These are phyloP conservation scores for Tuber aestivum DNA, from an alignment of 495 filamentous ascomycete genomes.

Conservation along the genomic window DNA sequence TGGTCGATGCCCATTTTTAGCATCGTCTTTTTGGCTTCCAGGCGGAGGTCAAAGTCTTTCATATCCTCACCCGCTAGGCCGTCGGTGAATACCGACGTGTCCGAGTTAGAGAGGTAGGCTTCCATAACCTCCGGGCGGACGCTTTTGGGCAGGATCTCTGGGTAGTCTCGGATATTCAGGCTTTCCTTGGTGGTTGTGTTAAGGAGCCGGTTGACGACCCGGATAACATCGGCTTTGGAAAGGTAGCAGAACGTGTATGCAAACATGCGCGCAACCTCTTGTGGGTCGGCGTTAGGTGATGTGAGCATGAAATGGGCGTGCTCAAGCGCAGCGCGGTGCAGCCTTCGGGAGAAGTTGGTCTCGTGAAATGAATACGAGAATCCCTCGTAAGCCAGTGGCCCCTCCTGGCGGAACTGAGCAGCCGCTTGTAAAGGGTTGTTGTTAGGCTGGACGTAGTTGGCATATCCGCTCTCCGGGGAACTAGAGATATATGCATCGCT, in stretches of 20 bases:
- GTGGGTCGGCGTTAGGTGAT: slow-evolving; percentile 50
- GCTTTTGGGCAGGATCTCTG: slow-evolving; percentile 46
- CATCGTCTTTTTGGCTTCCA: slow-evolving; percentile 45
- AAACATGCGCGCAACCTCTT: slow-evolving; percentile 55
- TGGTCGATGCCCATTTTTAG: slow-evolving; percentile 53
- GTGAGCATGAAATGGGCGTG: slow-evolving; percentile 56
- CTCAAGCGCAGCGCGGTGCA: slow-evolving; percentile 64
- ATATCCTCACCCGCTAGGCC: slow-evolving; percentile 29
- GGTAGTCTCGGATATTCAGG: slow-evolving; percentile 57
- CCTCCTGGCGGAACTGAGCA: slow-evolving; percentile 33
- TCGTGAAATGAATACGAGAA: slow-evolving; percentile 55
- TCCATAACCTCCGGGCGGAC: slow-evolving; percentile 42
- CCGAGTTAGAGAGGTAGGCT: slow-evolving; percentile 46
- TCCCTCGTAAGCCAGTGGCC: slow-evolving; percentile 46
- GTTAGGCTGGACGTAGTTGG: slow-evolving; percentile 6
- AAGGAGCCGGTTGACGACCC: slow-evolving; percentile 48
- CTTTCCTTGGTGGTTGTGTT: slow-evolving; percentile 46
- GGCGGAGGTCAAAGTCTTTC: slow-evolving; percentile 38
- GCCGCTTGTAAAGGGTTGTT: slow-evolving; percentile 12
- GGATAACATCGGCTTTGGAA: slow-evolving; percentile 49
- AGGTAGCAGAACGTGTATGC: slow-evolving; percentile 59
- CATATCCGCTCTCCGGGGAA: slow-evolving; percentile 31
- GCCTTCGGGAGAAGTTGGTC: slow-evolving; percentile 60
- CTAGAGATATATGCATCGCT: slow-evolving; percentile 35
- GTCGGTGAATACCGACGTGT: slow-evolving; percentile 33